phyloP scores from a whole-genome alignment of 2,329 filamentous ascomycete genomes.

The Scedosporium boydii region DNA sequence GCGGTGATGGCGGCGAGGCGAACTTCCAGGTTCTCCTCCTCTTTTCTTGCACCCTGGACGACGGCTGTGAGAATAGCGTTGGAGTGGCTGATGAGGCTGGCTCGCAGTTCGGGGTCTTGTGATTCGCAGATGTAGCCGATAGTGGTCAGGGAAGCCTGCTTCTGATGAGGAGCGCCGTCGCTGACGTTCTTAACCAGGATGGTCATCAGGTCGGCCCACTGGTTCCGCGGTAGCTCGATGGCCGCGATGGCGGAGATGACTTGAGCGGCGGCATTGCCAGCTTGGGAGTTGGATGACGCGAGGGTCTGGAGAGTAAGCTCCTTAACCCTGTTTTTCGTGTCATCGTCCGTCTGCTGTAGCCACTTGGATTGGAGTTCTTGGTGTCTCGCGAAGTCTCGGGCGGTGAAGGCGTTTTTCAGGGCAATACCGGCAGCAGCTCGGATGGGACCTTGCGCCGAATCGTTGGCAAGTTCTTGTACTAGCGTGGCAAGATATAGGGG shows the following conservation, averaged over 20 bases:
- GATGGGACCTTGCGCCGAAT: conserved; percentile 71
- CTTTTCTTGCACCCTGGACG: conserved; percentile 92
- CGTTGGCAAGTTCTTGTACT: conserved; percentile 89
- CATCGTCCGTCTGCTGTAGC: conserved; percentile 70
- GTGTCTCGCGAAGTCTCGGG: conserved; percentile 79
- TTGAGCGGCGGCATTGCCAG: conserved; percentile 83
- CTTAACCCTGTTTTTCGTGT: conserved; percentile 83
- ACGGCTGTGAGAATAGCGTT: conserved; percentile 97
- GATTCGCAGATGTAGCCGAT: conserved; percentile 98
- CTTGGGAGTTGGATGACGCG: conserved; percentile 66
- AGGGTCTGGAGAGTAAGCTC: conserved; percentile 82
- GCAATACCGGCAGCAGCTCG: conserved; percentile 92
- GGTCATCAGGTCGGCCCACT: conserved; percentile 90
- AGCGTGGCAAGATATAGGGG: conserved; percentile 87
- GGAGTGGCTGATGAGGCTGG: conserved; percentile 74
- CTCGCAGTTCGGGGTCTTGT: conserved; percentile 77
- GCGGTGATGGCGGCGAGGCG: conserved; percentile 88
- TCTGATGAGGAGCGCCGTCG: conserved; percentile 75
- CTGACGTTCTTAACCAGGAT: conserved; percentile 87
- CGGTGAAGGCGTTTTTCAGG: conserved; percentile 95
- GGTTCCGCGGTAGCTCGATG: conserved; percentile 85
- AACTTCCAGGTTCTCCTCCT: conserved; percentile 86
- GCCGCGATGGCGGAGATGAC: conserved; percentile 91
- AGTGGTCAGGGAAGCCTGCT: conserved; percentile 89
- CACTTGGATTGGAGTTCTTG: conserved; percentile 90